Conservation (phyloP, 2,329 filamentous ascomycete genomes). For the Claviceps quebecensis region DNA sequence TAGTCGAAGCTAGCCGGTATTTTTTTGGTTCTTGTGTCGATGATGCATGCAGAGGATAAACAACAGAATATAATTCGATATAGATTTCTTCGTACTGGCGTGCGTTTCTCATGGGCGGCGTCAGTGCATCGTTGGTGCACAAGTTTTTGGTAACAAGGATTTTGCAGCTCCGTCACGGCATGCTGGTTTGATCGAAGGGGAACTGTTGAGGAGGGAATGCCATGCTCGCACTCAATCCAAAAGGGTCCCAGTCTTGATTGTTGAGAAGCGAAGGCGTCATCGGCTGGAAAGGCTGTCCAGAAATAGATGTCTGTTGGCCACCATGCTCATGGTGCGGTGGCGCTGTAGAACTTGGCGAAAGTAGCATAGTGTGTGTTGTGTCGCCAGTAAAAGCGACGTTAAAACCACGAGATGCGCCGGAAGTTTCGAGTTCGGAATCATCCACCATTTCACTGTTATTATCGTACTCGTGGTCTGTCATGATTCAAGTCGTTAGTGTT, state of each 20-base stretch:
- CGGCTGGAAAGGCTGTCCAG: slow-evolving; percentile 39
- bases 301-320: slow-evolving; percentile 18
- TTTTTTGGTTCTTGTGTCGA: not conserved
- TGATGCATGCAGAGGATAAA: not conserved
- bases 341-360: slow-evolving; percentile 26
- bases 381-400: slow-evolving; percentile 37
- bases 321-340: slow-evolving; percentile 24
- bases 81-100: not conserved
- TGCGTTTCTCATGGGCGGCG: not conserved
- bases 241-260: slow-evolving; percentile 86
- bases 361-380: slow-evolving; percentile 26
- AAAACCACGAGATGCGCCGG: slow-evolving; percentile 52
- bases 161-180: slow-evolving; percentile 20
- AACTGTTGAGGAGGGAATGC: slow-evolving; percentile 79
- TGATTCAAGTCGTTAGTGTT: slow-evolving; percentile 44
- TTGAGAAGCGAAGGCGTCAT: slow-evolving; percentile 55
- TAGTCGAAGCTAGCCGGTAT: not conserved
- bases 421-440: slow-evolving; percentile 58
- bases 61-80: not conserved
- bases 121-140: not conserved
- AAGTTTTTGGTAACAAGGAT: not conserved
- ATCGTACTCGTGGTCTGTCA: slow-evolving; percentile 90
- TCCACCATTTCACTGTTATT: slow-evolving; percentile 81
- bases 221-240: slow-evolving; percentile 88
- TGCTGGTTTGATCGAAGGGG: slow-evolving; percentile 52